These are phyloP conservation scores for Lathyrus oleraceus DNA, from an alignment of 306 rosid species.

Conservation along the genomic window DNA sequence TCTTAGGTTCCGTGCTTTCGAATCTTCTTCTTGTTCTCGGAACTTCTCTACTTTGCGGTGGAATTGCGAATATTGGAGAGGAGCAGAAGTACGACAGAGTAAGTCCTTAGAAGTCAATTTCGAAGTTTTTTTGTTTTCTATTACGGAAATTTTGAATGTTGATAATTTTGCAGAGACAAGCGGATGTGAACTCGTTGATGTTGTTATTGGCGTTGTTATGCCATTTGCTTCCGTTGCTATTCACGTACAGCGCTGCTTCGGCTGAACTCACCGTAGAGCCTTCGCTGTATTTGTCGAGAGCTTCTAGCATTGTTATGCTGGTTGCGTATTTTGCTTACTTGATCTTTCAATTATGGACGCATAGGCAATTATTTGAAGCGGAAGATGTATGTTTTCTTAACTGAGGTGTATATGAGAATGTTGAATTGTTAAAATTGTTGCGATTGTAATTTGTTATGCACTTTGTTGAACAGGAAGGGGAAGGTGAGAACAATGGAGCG, in stretches of 20 bases:
- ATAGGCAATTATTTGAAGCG: constrained; percentile 73
- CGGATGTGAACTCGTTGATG: constrained; percentile 77
- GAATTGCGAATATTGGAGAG: constrained; percentile 49
- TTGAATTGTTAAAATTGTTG: constrained; percentile 6
- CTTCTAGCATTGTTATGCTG: constrained; percentile 77
- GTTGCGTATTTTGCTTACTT: constrained; percentile 66
- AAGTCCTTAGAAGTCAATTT: not conserved
- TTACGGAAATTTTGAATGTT: not conserved
- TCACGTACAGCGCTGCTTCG: constrained; percentile 48
- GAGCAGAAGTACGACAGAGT: constrained; percentile 83
- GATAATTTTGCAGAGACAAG: constrained; percentile 69
- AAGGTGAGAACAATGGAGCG: constrained; percentile 37
- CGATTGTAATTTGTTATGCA: not conserved
- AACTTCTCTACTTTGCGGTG: constrained; percentile 82
- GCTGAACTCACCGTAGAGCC: constrained; percentile 34
- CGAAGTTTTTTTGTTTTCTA: too few species aligned
- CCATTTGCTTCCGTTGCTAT: constrained; percentile 76
- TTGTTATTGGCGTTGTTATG: constrained; percentile 72
- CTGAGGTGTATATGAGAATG: not conserved
- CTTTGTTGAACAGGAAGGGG: constrained; percentile 43
- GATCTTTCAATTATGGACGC: constrained; percentile 80
- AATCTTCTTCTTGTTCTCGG: constrained; percentile 92
- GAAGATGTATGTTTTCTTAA: constrained; percentile 46
- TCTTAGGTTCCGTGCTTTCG: constrained; percentile 84
- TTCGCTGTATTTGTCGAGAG: constrained; percentile 67